Percentiles rank a stretch among this genome's conserved stretches.
These are phyloP conservation scores for Sphagnum magellanicum DNA, from an alignment of 228 moss, liverwort and hornwort genomes.

Conservation along the genomic window DNA sequence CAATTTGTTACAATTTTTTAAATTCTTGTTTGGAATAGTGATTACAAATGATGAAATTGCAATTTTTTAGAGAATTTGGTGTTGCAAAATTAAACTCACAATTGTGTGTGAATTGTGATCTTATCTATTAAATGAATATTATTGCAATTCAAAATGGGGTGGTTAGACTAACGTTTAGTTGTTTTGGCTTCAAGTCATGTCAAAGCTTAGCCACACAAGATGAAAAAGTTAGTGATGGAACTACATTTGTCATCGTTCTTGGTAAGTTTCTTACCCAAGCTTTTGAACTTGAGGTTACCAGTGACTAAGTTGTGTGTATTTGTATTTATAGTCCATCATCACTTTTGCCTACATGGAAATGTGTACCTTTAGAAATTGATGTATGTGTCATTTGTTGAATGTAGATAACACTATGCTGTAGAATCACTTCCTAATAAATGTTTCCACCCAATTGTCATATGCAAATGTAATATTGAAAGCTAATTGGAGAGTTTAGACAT, in stretches of 20 bases:
- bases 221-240: constrained; percentile 54
- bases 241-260: constrained; percentile 44
- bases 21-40: constrained; percentile 15
- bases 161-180: too few species aligned
- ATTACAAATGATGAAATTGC: constrained; percentile 47
- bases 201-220: constrained; percentile 54
- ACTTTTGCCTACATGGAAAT: too few species aligned
- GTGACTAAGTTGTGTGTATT: too few species aligned
- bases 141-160: too few species aligned
- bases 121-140: too few species aligned
- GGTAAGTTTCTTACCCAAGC: background rate
- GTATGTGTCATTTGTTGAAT: constrained; percentile 8
- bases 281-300: too few species aligned
- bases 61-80: constrained; percentile 40
- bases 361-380: too few species aligned
- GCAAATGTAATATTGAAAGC: constrained; percentile 9
- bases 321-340: too few species aligned
- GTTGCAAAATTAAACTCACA: constrained; percentile 39
- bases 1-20: too few species aligned
- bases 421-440: constrained; percentile 37
- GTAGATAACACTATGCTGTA: constrained; percentile 36
- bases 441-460: constrained; percentile 45
- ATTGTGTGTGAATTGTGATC: background rate
- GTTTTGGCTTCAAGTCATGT: constrained; percentile 21
- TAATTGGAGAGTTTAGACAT: too few species aligned